phyloP scores from a whole-genome alignment of 495 filamentous ascomycete species.

The Xylaria venustula region DNA sequence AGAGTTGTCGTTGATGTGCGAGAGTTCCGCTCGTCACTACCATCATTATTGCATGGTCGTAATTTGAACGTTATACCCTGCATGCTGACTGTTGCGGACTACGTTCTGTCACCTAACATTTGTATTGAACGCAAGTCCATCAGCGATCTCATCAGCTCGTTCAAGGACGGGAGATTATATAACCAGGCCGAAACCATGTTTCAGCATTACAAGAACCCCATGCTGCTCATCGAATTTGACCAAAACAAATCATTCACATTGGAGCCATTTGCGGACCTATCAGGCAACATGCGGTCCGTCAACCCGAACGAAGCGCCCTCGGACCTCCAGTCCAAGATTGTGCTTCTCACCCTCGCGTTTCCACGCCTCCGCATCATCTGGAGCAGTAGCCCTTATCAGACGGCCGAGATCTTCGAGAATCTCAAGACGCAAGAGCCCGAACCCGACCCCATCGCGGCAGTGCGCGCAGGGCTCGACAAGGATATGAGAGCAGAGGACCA shows the following conservation, averaged over 20 bases:
- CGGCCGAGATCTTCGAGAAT: conserved; percentile 92
- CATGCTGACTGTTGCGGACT: conserved; percentile 95
- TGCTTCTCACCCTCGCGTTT: conserved; percentile 89
- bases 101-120: conserved; percentile 85
- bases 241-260: conserved; percentile 96
- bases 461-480: conserved; percentile 74
- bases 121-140: conserved; percentile 94
- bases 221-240: conserved; percentile 97
- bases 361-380: conserved; percentile 87
- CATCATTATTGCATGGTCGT: conserved; percentile 85
- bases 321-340: conserved; percentile 88
- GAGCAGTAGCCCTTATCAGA: conserved; percentile 92
- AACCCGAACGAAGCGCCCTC: conserved; percentile 54
- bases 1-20: conserved; percentile 92
- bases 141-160: conserved; percentile 84
- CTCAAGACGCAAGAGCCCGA: conserved; percentile 85
- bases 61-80: conserved; percentile 85
- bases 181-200: conserved; percentile 94
- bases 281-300: conserved; percentile 59
- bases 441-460: conserved; percentile 86
- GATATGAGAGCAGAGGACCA: conserved; percentile 54
- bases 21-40: conserved; percentile 90
- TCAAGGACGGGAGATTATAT: conserved; percentile 87
- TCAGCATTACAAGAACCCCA: conserved; percentile 82
- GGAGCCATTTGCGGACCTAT: conserved; percentile 83